Percentiles rank a stretch among this genome's conserved stretches.
Conservation (phyloP, 73 alveolate genomes). For the Diophrys sp. region DNA sequence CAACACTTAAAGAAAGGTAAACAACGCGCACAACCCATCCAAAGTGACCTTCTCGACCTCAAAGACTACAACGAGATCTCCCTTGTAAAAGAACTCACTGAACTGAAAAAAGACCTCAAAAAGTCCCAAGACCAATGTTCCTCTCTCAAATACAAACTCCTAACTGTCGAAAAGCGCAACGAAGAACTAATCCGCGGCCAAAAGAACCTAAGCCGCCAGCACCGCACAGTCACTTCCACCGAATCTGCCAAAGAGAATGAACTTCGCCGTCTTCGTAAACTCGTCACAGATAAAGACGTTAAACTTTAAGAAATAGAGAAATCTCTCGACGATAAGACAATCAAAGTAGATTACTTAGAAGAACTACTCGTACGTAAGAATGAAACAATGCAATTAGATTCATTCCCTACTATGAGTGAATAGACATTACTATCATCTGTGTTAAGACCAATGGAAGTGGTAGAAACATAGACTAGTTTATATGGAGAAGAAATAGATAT, state of each 20-base stretch:
- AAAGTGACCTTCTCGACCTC: background rate
- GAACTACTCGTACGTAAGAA: background rate
- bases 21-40: background rate
- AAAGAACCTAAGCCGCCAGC: background rate
- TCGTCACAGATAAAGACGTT: background rate
- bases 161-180: background rate
- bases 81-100: background rate
- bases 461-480: background rate
- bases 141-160: background rate
- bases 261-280: too few relatives aligned
- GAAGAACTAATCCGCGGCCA: background rate
- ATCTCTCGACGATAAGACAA: background rate
- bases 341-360: background rate
- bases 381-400: background rate
- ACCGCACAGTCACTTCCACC: background rate
- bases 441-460: background rate
- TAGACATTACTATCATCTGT: background rate
- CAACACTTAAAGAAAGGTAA: background rate
- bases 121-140: background rate
- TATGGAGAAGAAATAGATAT: background rate
- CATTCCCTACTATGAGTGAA: background rate
- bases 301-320: background rate
- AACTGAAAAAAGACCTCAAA: too few relatives aligned
- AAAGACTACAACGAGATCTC: background rate
- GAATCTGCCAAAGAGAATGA: background rate